Evolutionary conservation across 2,329 filamentous ascomycete species (phyloP), one percentile per base, ranked within the genome.

Genomic region (Aspergillus candidus): DNA sequence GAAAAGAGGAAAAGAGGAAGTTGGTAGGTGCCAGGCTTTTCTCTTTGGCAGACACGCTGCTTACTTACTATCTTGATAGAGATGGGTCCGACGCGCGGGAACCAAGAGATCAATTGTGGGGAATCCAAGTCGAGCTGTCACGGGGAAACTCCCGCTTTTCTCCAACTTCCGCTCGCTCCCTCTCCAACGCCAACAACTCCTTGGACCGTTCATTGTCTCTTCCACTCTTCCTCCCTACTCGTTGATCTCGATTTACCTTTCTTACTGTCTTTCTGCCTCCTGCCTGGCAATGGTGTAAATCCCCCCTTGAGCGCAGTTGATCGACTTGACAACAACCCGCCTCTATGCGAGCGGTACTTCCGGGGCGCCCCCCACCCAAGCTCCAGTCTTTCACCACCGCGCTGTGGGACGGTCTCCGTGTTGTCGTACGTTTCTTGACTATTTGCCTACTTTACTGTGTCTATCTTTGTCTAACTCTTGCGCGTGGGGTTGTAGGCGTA

Each of bases 261-360:
- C 4, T n/a, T 15, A 2, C 14, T 12, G 4, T 10, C 37, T 15
- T 31, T 14, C 14, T 18, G 8, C 13, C 34, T 32, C 15, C 8
- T 14, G n/a, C 3, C 49, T 48, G 54, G 61, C 57, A 57, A 68
- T 68, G 65, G 56, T 67, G 54, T 65, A 60, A 55, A 44, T 33
- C 48, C 43, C 32, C 6, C 44, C 44, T 45, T 42, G 39, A 57
- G 53, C 55, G 57, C 58, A 63, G 50, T 49, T 53, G 53, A 55
- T 46, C 50, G 43, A 45, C 48, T 41, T 50, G 53, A 35, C 48
- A 54, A 46, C 53, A 50, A 54, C 57, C 62, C 61, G 61, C 65
- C 72, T 80, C 72, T 67, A 89, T 89, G 85, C 82, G 83, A 75
- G 79, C 81, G 63, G 80, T 90, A 70, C 77, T 90, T 58, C 88